Conservation (phyloP, 805 yeast genomes). For the Candida nanaspora region DNA sequence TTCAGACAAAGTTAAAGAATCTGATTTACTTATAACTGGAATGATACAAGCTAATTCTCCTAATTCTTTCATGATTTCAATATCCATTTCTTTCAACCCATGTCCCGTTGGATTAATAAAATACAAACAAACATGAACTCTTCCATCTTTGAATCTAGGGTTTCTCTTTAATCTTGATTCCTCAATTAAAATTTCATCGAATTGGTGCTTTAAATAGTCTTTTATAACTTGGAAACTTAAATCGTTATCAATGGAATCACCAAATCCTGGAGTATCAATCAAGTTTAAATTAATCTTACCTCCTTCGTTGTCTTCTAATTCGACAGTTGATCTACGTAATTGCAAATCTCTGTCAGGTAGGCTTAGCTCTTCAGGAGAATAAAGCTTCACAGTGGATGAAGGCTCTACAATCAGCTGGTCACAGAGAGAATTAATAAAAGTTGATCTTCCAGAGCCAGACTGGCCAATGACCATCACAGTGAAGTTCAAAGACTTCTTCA, state of each 20-base stretch:
- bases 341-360: slow-evolving; percentile 47
- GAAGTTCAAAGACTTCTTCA: slow-evolving; percentile 80
- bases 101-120: slow-evolving; percentile 65
- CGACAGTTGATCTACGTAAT: slow-evolving; percentile 74
- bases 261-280: slow-evolving; percentile 82
- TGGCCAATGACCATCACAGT: slow-evolving; percentile 84
- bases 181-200: slow-evolving; percentile 74
- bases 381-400: slow-evolving; percentile 39
- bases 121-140: slow-evolving; percentile 75
- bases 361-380: slow-evolving; percentile 39
- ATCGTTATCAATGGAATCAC: slow-evolving; percentile 63
- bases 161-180: slow-evolving; percentile 78
- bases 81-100: slow-evolving; percentile 66
- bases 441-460: slow-evolving; percentile 85
- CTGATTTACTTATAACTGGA: slow-evolving; percentile 79
- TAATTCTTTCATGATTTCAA: slow-evolving; percentile 60
- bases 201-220: slow-evolving; percentile 77
- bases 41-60: slow-evolving; percentile 73
- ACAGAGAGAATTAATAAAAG: slow-evolving; percentile 84
- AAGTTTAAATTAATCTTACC: slow-evolving; percentile 70
- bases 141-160: slow-evolving; percentile 77
- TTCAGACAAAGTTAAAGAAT: slow-evolving; percentile 66
- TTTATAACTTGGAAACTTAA: slow-evolving; percentile 60
- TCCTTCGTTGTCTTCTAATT: slow-evolving; percentile 79
- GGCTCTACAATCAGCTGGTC: slow-evolving; percentile 80